Percentiles rank a stretch among this genome's conserved stretches.
phyloP scores from a whole-genome alignment of 1,139 yeast species.

The Zygosaccharomyces pseudobailii region DNA sequence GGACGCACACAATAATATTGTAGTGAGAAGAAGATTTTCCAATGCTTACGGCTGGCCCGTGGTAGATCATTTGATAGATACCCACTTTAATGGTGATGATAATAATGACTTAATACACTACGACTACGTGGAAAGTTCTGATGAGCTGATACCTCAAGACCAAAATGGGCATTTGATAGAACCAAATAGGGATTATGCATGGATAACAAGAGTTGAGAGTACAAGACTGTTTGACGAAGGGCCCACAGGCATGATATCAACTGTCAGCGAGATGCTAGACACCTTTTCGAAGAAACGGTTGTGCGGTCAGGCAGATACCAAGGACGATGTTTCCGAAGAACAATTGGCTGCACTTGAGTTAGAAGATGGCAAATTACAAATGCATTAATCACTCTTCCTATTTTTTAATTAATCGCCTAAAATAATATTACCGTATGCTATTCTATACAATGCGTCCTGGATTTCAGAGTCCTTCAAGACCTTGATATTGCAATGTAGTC shows the following conservation, averaged over 20 bases:
- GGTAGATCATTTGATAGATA: constrained; percentile 67
- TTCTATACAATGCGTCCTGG: constrained; percentile 36
- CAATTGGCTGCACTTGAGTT: background rate
- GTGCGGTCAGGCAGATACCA: constrained; percentile 1
- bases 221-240: constrained; percentile 62
- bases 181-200: constrained; percentile 33
- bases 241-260: constrained; percentile 63
- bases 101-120: background rate
- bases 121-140: background rate
- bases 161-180: constrained; percentile 56
- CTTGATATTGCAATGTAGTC: constrained; percentile 20
- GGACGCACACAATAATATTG: constrained; percentile 92
- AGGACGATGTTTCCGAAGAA: background rate
- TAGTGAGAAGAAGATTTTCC: constrained; percentile 81
- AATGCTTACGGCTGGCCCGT: constrained; percentile 98
- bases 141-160: constrained; percentile 46
- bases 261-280: constrained; percentile 49
- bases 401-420: constrained; percentile 2
- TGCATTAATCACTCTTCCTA: background rate
- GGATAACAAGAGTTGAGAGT: constrained; percentile 48
- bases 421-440: constrained; percentile 23
- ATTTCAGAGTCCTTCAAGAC: constrained; percentile 34
- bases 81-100: constrained; percentile 45
- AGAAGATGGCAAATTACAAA: background rate
- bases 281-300: constrained; percentile 24